Base-by-base conservation (phyloP, 2,329 filamentous ascomycete species). In the Monascus ruber region DNA sequence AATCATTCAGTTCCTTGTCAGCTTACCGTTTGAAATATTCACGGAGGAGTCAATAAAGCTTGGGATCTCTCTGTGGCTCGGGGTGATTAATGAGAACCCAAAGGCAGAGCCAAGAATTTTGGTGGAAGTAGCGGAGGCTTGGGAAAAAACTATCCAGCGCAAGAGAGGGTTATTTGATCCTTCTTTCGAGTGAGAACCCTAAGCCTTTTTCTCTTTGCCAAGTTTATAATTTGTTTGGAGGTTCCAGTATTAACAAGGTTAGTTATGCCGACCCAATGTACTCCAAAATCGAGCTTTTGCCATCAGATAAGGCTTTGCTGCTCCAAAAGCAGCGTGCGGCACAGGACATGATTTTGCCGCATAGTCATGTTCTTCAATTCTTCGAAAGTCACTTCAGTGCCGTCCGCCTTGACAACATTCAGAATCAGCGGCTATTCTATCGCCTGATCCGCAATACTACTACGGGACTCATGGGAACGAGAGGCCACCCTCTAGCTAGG, bases 1-100 rank as follows among this genome's bases (percentile, higher is more conserved):
- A 1, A 81, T 95, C 40, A 79, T 86, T 8, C 84, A 89, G 54
- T 83, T 93, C 54, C 73, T 99, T 10, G 89, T 99, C 45, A 81
- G 78, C 49, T 91, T 98, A 44, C 93, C 91, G 0, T 98, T 98
- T 61, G 76, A 78, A 32, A 77, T 94, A 35, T 96, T 98, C 59
- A 93, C 83, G 4, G 94, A 94, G 59, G 84, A 94, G 54, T 91
- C 88, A 2, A 91, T 98, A 58, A 94, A 94, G 57, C 77, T 96
- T 37, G 93, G 91, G 5, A 83, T 95, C 29, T 95, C 91, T 4
- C 69, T 98, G 5, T 99, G 91, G 91, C 78, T 95, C 44, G 91
- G 91, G 25, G 85, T 96, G 9, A 93, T 96, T 54, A 91, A 96
- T 52, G 91, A 98, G 59, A 96, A 94, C 53, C 85, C 88, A 2